Conservation (phyloP, 2,329 filamentous ascomycete genomes). For the Alternaria sp. region DNA sequence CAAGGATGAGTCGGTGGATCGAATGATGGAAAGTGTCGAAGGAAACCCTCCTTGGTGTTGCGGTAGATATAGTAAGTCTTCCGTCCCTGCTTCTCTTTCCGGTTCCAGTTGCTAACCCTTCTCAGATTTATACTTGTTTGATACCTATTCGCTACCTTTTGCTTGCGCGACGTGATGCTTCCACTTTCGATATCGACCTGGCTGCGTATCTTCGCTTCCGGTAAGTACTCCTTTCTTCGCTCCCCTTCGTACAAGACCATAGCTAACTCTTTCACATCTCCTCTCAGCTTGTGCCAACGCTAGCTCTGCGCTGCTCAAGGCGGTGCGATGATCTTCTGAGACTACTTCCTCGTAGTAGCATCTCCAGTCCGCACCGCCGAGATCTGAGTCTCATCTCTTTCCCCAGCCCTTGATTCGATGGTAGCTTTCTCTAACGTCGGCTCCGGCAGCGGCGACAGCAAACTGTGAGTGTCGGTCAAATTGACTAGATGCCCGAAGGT, state of each 20-base stretch:
- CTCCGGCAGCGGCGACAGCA: neutral
- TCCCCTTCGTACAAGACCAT: neutral
- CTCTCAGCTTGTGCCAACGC: neutral
- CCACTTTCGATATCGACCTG: neutral
- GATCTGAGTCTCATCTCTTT: neutral
- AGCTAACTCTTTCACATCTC: neutral
- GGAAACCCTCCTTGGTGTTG: neutral
- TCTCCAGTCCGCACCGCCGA: neutral
- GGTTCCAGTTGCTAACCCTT: neutral
- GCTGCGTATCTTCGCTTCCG: neutral
- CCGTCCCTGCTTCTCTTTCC: neutral
- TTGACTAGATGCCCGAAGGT: neutral
- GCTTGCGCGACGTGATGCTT: neutral
- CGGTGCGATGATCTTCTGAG: neutral
- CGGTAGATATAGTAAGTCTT: neutral
- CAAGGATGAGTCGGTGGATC: slow-evolving; percentile 75
- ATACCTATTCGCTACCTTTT: neutral
- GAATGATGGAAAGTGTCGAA: neutral
- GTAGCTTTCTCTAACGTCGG: neutral
- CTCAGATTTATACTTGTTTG: neutral
- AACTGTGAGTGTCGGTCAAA: neutral
- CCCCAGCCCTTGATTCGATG: neutral
- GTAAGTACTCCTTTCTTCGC: neutral
- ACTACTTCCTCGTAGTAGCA: neutral
- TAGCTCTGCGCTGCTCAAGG: neutral